These are phyloP conservation scores for Allantophomopsis cytisporea DNA, from an alignment of 2,329 filamentous ascomycete species.

Conservation along the genomic window DNA sequence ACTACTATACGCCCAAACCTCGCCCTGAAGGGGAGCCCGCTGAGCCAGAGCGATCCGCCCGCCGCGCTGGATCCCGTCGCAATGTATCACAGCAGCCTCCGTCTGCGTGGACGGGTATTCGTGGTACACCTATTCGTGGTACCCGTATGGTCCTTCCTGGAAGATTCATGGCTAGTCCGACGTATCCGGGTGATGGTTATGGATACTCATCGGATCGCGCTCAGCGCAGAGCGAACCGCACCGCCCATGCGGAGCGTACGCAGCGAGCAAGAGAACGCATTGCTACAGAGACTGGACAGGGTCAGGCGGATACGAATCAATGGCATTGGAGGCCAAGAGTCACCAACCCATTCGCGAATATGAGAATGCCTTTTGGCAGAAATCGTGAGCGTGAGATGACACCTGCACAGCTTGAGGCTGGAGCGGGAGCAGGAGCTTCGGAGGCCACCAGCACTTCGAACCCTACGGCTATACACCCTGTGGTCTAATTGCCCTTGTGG, in stretches of 20 bases:
- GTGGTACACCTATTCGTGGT: slow-evolving; percentile 4
- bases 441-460: too few relatives aligned
- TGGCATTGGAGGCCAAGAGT: slow-evolving; percentile 12
- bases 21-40: slow-evolving; percentile 33
- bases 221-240: slow-evolving; percentile 7
- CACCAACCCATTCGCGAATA: slow-evolving; percentile 12
- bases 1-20: slow-evolving; percentile 92
- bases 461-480: too few relatives aligned
- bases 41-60: slow-evolving; percentile 12
- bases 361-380: slow-evolving; percentile 10
- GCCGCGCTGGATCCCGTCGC: slow-evolving; percentile 10
- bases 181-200: slow-evolving; percentile 1
- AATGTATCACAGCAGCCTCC: slow-evolving; percentile 13
- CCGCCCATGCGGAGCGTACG: neutral
- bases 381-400: slow-evolving; percentile 10
- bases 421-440: neutral
- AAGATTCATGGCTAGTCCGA: slow-evolving; percentile 8
- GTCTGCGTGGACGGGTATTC: slow-evolving; percentile 14
- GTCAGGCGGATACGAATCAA: slow-evolving; percentile 1
- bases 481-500: too few relatives aligned
- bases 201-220: slow-evolving; percentile 1
- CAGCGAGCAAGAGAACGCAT: slow-evolving; percentile 1
- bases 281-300: slow-evolving; percentile 1
- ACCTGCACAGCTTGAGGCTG: slow-evolving; percentile 20
- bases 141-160: slow-evolving; percentile 11